Evolutionary conservation across 2,329 filamentous ascomycete species (phyloP), one percentile per base, ranked within the genome.

Genomic region (Aspergillus tamarii): DNA sequence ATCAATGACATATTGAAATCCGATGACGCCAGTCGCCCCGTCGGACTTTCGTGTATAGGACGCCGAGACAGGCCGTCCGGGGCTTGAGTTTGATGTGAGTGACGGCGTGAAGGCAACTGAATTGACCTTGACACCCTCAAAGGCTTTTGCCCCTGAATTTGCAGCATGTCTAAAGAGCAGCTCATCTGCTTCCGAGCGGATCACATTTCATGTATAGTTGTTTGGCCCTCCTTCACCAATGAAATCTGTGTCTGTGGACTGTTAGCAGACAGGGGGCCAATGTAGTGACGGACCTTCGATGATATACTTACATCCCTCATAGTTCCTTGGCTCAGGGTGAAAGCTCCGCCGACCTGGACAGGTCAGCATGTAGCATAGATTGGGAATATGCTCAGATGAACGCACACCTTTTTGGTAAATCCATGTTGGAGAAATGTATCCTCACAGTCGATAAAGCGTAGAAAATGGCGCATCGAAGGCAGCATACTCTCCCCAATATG

Each of bases 1-100:
- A 68, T 85, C 82, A 1, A 85, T 69, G 23, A 85, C 46, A 61
- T 84, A 84, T 11, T 84, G 71, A 59, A 84, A 84, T 1, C 19
- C 8, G 30, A 64, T 58, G 9, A 46, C 53, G 8, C 62, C 58
- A 1, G 53, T 36, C 6, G n/a, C 16, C 5, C 53, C 58, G 19
- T 64, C 62, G 3, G 30, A 32, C 41, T 64, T 64, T 32, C 41
- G 30, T 19, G 26, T 54, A 45, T 54, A 64, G 0, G 30, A 52
- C 7, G 62, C 62, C 9, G 62, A 60, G 5, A 64, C 58, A 1
- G 58, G 62, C 9, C 53, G 23, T 0, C 53, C 52, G n/a, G 48
- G 54, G 2, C 57, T 10, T n/a, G 28, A 1, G 32, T 26, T 0
- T 2, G 0, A 39, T 10, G 16, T 26, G 11, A 19, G 23, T 12